Evolutionary conservation across 106 monocot genomes (phyloP).

Genomic region (Triglochin maritima): DNA sequence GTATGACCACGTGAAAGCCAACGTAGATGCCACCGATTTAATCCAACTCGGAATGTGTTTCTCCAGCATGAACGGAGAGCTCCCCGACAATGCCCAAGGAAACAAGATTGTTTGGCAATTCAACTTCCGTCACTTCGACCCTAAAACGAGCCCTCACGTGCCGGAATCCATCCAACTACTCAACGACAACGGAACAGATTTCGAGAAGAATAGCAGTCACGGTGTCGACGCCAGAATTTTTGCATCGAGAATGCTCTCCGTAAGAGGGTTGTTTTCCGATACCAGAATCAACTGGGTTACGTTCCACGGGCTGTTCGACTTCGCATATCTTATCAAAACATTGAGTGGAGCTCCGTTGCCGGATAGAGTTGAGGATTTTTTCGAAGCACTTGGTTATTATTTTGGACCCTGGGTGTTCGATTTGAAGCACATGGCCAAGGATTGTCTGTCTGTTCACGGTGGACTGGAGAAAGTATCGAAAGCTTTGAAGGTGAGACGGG

Average conservation of each 20-base stretch:
- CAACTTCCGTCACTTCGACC: slow-evolving; percentile 33
- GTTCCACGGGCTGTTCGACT: slow-evolving; percentile 43
- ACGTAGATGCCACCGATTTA: too few relatives aligned
- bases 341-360: slow-evolving; percentile 16
- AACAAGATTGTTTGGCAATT: slow-evolving; percentile 23
- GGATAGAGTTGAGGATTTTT: slow-evolving; percentile 11
- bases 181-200: slow-evolving; percentile 17
- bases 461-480: slow-evolving; percentile 35
- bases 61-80: too few relatives aligned
- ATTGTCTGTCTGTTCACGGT: slow-evolving; percentile 26
- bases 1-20: too few relatives aligned
- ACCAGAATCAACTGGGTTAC: slow-evolving; percentile 27
- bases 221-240: slow-evolving; percentile 24
- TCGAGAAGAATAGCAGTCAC: slow-evolving; percentile 11
- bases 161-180: slow-evolving; percentile 27
- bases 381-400: slow-evolving; percentile 13
- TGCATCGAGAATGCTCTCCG: slow-evolving; percentile 18
- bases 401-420: slow-evolving; percentile 27
- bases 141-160: background rate
- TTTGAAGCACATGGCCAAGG: slow-evolving; percentile 36
- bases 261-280: slow-evolving; percentile 24
- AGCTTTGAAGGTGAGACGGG: slow-evolving; percentile 16
- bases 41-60: too few relatives aligned
- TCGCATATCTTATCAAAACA: slow-evolving; percentile 39
- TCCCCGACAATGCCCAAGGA: too few relatives aligned